Percentiles rank a stretch among this genome's conserved stretches.
phyloP scores from a whole-genome alignment of 1,284 basidiomycete species.

The Sanghuangporus baumii region DNA sequence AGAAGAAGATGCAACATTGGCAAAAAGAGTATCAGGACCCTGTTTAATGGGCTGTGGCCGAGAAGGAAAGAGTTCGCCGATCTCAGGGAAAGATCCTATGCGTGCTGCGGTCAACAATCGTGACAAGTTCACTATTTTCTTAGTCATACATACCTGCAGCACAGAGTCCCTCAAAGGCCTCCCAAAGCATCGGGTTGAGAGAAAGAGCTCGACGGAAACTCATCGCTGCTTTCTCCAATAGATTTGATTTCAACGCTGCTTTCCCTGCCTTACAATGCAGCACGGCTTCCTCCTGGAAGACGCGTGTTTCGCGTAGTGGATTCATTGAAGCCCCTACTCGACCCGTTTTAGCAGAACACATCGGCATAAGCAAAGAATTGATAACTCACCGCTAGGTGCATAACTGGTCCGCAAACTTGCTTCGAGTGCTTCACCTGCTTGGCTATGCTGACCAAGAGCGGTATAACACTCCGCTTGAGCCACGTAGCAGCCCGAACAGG shows the following conservation, averaged over 20 bases:
- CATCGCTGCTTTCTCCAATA: constrained; percentile 61
- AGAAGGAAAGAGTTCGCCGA: constrained; percentile 67
- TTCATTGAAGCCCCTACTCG: not conserved
- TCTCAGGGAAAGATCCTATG: constrained; percentile 58
- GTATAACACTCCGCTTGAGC: constrained; percentile 77
- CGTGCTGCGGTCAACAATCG: not conserved
- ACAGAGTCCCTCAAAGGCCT: constrained; percentile 89
- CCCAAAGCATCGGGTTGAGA: constrained; percentile 84
- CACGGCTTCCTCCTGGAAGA: constrained; percentile 60
- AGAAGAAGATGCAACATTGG: constrained; percentile 30
- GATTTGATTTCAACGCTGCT: constrained; percentile 70
- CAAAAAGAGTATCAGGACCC: constrained; percentile 37
- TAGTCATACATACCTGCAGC: constrained; percentile 55
- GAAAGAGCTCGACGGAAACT: constrained; percentile 72
- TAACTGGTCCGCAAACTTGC: constrained; percentile 42
- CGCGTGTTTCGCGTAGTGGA: constrained; percentile 29
- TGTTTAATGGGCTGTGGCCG: constrained; percentile 54
- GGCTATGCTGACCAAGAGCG: constrained; percentile 61
- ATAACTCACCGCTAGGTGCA: constrained; percentile 37
- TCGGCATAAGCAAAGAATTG: constrained; percentile 21
- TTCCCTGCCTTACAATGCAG: constrained; percentile 65
- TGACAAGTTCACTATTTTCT: constrained; percentile 19
- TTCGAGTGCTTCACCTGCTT: constrained; percentile 68
- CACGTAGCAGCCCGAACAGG: constrained; percentile 73
- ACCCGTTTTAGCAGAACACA: not conserved